Conservation (phyloP, 106 monocot species). For the Iris macrosiphon region DNA sequence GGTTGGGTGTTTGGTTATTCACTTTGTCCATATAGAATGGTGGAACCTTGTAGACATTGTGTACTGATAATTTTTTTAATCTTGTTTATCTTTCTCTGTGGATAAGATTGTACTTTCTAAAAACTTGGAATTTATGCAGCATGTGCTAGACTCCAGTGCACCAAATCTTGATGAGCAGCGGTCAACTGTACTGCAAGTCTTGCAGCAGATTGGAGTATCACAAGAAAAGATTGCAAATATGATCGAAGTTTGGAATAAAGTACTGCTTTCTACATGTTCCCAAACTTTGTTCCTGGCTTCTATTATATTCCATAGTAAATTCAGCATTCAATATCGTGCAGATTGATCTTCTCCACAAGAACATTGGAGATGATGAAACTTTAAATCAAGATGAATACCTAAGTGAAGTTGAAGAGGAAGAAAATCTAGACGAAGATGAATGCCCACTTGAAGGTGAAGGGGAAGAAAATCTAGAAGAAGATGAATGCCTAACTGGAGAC, state of each 20-base stretch:
- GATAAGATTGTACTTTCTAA: too few relatives aligned
- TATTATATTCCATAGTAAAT: background rate
- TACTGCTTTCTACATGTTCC: slow-evolving; percentile 9
- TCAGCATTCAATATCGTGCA: slow-evolving; percentile 14
- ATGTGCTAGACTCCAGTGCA: slow-evolving; percentile 89
- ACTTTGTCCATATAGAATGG: too few relatives aligned
- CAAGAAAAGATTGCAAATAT: slow-evolving; percentile 81
- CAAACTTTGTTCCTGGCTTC: background rate
- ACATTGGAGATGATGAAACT: slow-evolving; percentile 14
- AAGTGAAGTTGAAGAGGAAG: slow-evolving; percentile 21
- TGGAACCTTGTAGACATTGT: too few relatives aligned
- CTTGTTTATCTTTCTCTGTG: too few relatives aligned
- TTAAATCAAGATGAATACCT: slow-evolving; percentile 12
- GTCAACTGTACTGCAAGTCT: slow-evolving; percentile 69
- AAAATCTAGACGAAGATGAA: slow-evolving; percentile 5
- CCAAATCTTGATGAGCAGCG: slow-evolving; percentile 72
- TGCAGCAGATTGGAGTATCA: slow-evolving; percentile 84
- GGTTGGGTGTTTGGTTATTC: too few relatives aligned
- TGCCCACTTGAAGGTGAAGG: slow-evolving; percentile 4
- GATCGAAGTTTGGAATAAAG: slow-evolving; percentile 99
- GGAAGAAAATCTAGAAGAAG: background rate
- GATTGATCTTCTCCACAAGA: slow-evolving; percentile 76
- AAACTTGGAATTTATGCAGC: slow-evolving; percentile 42
- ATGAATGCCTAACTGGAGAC: slow-evolving; percentile 1
- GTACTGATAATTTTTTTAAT: too few relatives aligned